phyloP scores from a whole-genome alignment of 2,329 filamentous ascomycete species.

The Zasmidium angulare region DNA sequence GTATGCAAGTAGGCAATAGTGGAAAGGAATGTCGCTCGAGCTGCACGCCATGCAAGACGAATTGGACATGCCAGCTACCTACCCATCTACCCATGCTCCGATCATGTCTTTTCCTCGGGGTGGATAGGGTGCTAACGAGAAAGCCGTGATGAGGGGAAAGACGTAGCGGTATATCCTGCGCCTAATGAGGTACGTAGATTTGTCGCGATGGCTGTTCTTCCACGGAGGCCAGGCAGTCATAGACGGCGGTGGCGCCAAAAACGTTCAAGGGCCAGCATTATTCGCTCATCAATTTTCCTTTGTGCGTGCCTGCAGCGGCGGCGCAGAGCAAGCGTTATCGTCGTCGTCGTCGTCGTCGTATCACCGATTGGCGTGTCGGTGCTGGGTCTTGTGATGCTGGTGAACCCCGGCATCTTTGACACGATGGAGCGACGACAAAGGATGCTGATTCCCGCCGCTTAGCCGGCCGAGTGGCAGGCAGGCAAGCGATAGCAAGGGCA shows the following conservation, averaged over 20 bases:
- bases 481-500: not conserved
- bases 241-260: not conserved
- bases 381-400: no score
- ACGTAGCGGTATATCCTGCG: no score
- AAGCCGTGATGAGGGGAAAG: not conserved
- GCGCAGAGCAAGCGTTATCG: not conserved
- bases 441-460: not conserved
- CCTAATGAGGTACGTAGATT: no score
- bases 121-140: not conserved
- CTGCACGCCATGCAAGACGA: not conserved
- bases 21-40: not conserved
- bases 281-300: not conserved
- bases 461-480: not conserved
- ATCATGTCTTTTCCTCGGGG: not conserved
- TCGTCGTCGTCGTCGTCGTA: not conserved
- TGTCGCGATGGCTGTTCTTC: no score
- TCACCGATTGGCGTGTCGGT: not conserved
- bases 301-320: not conserved
- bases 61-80: not conserved
- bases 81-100: slow-evolving; percentile 5
- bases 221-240: no score
- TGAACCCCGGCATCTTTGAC: no score
- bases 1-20: not conserved
- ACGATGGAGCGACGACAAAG: not conserved
- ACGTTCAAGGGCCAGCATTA: not conserved